A percentile compares a stretch with the other conserved stretches of the same genome.
These are phyloP conservation scores for Coemansia sp. DNA, from an alignment of 192 early-diverging fungal species.

Conservation along the genomic window DNA sequence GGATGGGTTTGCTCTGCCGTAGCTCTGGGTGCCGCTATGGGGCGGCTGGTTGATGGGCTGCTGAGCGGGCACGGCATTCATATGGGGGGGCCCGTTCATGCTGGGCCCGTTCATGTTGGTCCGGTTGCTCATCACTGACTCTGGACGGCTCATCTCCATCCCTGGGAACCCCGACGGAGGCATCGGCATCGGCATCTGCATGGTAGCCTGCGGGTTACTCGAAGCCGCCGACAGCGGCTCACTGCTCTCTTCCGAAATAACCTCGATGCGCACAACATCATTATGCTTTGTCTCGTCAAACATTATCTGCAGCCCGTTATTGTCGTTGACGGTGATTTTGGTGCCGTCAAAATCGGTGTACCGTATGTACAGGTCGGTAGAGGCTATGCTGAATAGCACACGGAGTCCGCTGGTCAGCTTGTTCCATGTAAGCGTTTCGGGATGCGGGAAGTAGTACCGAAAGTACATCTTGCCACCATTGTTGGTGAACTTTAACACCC, in stretches of 20 bases:
- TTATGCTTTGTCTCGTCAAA: constrained; percentile 37
- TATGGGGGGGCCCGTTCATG: constrained; percentile 14
- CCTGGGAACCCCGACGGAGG: constrained; percentile 46
- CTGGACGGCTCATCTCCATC: constrained; percentile 30
- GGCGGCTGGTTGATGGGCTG: constrained; percentile 14
- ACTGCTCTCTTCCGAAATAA: constrained; percentile 12
- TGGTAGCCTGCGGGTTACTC: constrained; percentile 3
- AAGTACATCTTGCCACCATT: constrained; percentile 50
- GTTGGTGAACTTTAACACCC: constrained; percentile 52
- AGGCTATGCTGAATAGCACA: constrained; percentile 34
- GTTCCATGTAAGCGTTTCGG: constrained; percentile 38
- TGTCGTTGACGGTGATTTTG: constrained; percentile 47
- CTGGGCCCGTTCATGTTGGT: constrained; percentile 15
- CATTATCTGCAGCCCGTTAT: constrained; percentile 43
- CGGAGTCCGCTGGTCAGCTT: constrained; percentile 39
- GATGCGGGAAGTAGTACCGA: constrained; percentile 47
- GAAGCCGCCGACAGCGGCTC: constrained; percentile 2
- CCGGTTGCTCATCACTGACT: constrained; percentile 30
- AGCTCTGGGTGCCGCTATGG: constrained; percentile 11
- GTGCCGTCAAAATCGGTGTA: constrained; percentile 38
- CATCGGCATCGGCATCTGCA: constrained; percentile 50
- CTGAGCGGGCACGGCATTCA: not conserved
- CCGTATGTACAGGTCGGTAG: constrained; percentile 28
- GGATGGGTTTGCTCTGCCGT: constrained; percentile 27
- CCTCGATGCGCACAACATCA: constrained; percentile 42